Evolutionary conservation across 2,329 filamentous ascomycete genomes (phyloP), one percentile per base, ranked within the genome.

Genomic region (Tolypocladium album): DNA sequence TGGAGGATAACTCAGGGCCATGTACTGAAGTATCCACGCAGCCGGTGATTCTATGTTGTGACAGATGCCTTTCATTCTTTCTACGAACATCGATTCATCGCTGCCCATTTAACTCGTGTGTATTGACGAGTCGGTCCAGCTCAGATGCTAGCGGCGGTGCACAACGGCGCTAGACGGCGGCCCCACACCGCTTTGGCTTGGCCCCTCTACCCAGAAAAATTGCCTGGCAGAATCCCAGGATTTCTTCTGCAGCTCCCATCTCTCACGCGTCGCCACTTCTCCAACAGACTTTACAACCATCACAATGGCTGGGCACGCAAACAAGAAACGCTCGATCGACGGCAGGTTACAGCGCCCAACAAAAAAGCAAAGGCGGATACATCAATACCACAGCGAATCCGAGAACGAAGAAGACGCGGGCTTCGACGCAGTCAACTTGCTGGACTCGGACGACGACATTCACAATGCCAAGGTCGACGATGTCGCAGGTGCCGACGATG

Each of bases 361-460:
- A 27, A 85, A 84, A 73, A 83, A 78, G 68, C 74, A 84, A 75
- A 83, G 76, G 70, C 70, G 72, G 57, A 77, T 78, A 61, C 66
- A 78, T 61, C 72, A 76, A 59, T 82, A 83, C 70, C 74, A 82
- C 70, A 82, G 80, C 74, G 78, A 79, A 61, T 79, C 78, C n/a
- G 79, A 78, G 43, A 62, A 60, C 59, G 71, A 75, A 11, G 69
- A 74, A 6, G 71, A 72, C 38, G 68, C 77, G 56, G 74, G 75
- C 58, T 82, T 82, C 67, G 71, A 77, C 38, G 76, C 81, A 2
- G 79, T 82, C 62, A 77, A 83, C 64, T 73, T 84, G 20, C 74
- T 83, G 57, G 81, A 83, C 67, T 83, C 81, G 6, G 82, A 85
- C 65, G 81, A 84, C 59, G 80, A 83, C 59, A 76, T 84, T 58